Evolutionary conservation across 208 protist genomes (phyloP).

Genomic region (Wallacemonas sp.): DNA sequence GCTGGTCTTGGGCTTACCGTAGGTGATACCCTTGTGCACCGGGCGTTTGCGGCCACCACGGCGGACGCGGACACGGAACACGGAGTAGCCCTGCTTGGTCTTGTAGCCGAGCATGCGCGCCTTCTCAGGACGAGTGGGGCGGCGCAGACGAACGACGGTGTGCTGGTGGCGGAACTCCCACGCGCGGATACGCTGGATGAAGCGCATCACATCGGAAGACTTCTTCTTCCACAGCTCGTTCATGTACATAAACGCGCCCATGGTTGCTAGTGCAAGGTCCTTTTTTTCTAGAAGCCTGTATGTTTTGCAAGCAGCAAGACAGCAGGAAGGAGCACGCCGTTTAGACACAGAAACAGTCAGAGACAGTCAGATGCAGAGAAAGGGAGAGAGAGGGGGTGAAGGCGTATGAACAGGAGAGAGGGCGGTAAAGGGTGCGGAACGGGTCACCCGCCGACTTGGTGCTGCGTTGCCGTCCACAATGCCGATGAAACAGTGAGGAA

Average conservation of each 20-base stretch:
- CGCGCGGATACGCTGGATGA: constrained; percentile 97
- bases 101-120: constrained; percentile 99
- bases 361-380: no score
- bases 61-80: constrained; percentile 99
- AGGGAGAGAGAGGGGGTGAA: no score
- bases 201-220: constrained; percentile 99
- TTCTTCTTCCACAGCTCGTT: constrained; percentile 99
- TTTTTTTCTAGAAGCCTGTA: no score
- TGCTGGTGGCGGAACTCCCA: constrained; percentile 99
- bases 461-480: no score
- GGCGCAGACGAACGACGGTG: constrained; percentile 90
- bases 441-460: no score
- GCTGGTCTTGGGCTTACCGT: constrained; percentile 98
- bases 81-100: constrained; percentile 98
- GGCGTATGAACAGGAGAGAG: no score
- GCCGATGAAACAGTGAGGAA: no score
- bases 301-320: no score
- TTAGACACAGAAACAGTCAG: no score
- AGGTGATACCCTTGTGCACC: constrained; percentile 96
- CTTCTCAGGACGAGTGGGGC: constrained; percentile 99
- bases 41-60: constrained; percentile 98
- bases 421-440: no score
- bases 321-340: no score
- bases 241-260: constrained; percentile 99
- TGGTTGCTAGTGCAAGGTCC: no score